Evolutionary conservation across 75 land plant genomes (phyloP).

Genomic region (Ceratopteris richardii): DNA sequence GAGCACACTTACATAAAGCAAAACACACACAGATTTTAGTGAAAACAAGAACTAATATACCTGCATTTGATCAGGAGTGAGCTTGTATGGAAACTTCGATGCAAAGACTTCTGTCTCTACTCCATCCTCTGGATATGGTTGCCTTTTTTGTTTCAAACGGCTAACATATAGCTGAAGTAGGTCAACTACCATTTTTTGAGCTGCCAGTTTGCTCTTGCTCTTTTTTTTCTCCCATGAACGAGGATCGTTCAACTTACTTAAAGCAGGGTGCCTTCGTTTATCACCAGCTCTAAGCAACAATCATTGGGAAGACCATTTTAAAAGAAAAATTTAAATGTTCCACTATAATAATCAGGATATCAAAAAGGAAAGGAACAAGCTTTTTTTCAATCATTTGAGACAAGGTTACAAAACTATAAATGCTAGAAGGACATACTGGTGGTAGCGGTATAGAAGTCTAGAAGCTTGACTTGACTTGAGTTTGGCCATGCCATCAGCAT

Average conservation of each 20-base stretch:
- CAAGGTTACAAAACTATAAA: no score
- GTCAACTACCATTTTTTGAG: constrained; percentile 94
- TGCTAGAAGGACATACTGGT: constrained; percentile 40
- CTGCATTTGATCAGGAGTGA: constrained; percentile 88
- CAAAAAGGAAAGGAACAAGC: no score
- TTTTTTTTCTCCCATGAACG: constrained; percentile 84
- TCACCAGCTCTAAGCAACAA: constrained; percentile 75
- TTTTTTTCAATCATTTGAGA: no score
- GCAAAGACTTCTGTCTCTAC: constrained; percentile 48
- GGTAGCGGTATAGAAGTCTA: constrained; percentile 77
- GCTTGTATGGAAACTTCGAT: constrained; percentile 76
- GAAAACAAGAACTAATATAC: no score
- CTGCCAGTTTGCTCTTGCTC: constrained; percentile 76
- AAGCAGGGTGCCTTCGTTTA: constrained; percentile 51
- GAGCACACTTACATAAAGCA: no score
- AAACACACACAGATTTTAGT: no score
- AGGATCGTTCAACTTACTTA: constrained; percentile 81
- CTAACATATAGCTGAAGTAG: constrained; percentile 88
- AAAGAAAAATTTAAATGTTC: no score
- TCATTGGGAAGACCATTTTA: no score
- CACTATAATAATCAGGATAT: no score
- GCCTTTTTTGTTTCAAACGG: constrained; percentile 76
- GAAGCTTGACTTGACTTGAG: constrained; percentile 78
- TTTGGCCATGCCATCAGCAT: constrained; percentile 96
- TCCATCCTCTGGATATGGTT: constrained; percentile 57